These are phyloP conservation scores for Paecilomyces formosus DNA, from an alignment of 2,329 filamentous ascomycete genomes.

Conservation along the genomic window DNA sequence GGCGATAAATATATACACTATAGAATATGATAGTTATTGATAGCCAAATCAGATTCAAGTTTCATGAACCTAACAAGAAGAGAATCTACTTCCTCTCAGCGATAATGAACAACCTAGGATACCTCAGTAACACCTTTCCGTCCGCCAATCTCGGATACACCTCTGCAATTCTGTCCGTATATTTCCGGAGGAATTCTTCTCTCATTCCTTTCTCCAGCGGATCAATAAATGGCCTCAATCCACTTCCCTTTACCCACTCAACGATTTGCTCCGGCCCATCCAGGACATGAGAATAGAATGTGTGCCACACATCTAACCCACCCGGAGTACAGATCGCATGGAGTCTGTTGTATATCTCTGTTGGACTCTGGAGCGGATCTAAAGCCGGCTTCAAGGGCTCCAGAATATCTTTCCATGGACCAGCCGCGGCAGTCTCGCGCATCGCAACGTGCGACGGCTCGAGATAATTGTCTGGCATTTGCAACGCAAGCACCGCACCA, in stretches of 20 bases:
- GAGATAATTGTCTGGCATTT: constrained; percentile 46
- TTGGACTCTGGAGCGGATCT: constrained; percentile 42
- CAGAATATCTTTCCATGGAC: constrained; percentile 33
- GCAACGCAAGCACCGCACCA: constrained; percentile 48
- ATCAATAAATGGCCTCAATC: constrained; percentile 49
- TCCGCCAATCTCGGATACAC: constrained; percentile 41
- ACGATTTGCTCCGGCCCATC: constrained; percentile 44
- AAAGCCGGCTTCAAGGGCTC: constrained; percentile 26
- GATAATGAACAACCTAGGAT: constrained; percentile 16
- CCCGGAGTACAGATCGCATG: constrained; percentile 27
- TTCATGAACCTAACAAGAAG: not conserved
- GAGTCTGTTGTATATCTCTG: constrained; percentile 45
- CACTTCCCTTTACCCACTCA: constrained; percentile 55
- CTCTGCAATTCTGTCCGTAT: constrained; percentile 37
- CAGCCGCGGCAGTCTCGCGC: constrained; percentile 34
- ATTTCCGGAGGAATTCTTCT: constrained; percentile 40
- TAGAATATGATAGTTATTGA: not conserved
- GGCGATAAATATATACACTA: not conserved
- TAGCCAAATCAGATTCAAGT: not conserved
- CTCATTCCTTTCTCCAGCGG: constrained; percentile 35
- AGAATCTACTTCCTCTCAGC: constrained; percentile 12
- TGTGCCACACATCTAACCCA: constrained; percentile 48
- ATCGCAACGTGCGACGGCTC: constrained; percentile 47
- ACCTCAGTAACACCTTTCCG: constrained; percentile 47
- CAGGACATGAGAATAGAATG: constrained; percentile 47